These are phyloP conservation scores for Camelina sativa DNA, from an alignment of 345 rosid genomes.

Conservation along the genomic window DNA sequence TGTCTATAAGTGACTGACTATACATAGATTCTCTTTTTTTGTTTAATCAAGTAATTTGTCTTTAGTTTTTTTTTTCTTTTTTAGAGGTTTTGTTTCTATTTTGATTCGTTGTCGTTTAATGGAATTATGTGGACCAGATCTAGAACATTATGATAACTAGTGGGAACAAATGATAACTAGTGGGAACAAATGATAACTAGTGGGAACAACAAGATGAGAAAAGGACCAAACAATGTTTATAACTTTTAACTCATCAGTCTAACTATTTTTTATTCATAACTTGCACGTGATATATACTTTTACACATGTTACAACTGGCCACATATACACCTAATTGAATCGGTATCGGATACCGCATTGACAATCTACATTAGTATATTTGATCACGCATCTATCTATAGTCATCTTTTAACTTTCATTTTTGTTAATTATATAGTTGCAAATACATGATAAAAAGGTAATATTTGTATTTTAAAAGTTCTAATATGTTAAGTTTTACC, in stretches of 20 bases:
- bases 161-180: no score
- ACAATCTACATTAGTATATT: no score
- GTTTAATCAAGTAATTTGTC: conserved; percentile 17
- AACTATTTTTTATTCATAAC: not conserved
- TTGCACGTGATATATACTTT: conserved; percentile 30
- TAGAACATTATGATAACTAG: conserved; percentile 28
- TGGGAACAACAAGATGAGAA: conserved; percentile 28
- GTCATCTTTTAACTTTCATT: no score
- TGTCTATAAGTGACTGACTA: conserved; percentile 29
- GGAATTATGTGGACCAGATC: conserved; percentile 31
- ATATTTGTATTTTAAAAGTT: no score
- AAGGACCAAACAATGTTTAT: conserved; percentile 12
- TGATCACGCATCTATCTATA: no score
- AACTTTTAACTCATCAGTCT: conserved; percentile 13
- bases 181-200: conserved; percentile 29
- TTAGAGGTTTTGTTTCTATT: not conserved
- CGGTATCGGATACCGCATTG: not conserved
- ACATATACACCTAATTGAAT: not conserved
- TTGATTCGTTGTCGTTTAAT: conserved; percentile 14
- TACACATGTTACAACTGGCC: not conserved
- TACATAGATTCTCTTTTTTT: conserved; percentile 27
- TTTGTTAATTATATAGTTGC: no score
- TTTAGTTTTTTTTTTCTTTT: not conserved
- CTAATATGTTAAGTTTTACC: no score
- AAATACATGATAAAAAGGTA: no score